phyloP scores from a whole-genome alignment of 768 basidiomycete species.

The Coprinopsis cinerea region DNA sequence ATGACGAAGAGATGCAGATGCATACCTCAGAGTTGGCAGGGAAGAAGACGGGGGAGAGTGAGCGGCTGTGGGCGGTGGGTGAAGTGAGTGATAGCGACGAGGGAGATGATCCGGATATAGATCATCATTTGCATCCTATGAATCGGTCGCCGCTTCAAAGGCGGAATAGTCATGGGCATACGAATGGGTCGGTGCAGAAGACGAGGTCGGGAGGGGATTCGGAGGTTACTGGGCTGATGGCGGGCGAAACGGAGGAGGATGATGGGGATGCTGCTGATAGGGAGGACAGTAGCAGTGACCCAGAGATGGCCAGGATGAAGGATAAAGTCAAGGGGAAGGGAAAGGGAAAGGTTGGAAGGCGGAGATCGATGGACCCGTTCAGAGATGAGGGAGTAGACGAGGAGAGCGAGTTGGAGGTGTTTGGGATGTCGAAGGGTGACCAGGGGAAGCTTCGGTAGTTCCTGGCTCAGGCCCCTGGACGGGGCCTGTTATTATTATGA shows the following conservation, averaged over 20 bases:
- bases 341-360: slow-evolving; percentile 10
- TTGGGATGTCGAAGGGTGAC: not conserved
- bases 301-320: not conserved
- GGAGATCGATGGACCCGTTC: slow-evolving; percentile 25
- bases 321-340: slow-evolving; percentile 13
- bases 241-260: slow-evolving; percentile 2
- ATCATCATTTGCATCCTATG: slow-evolving; percentile 37
- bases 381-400: slow-evolving; percentile 18
- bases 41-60: slow-evolving; percentile 36
- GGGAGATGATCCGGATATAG: slow-evolving; percentile 38
- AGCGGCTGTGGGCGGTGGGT: slow-evolving; percentile 67
- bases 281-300: slow-evolving; percentile 3
- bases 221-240: slow-evolving; percentile 10
- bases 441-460: slow-evolving; percentile 5
- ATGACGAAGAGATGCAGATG: slow-evolving; percentile 17
- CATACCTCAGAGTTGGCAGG: slow-evolving; percentile 34
- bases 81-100: slow-evolving; percentile 65
- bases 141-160: slow-evolving; percentile 16
- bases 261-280: slow-evolving; percentile 5
- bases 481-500: too few relatives aligned
- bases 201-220: slow-evolving; percentile 1
- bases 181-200: too few relatives aligned
- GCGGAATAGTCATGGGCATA: slow-evolving; percentile 14
- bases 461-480: not conserved
- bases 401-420: slow-evolving; percentile 6